Percentiles rank a stretch among this genome's conserved stretches.
Conservation (phyloP, 305 asterid species). For the Solanum chacoense region DNA sequence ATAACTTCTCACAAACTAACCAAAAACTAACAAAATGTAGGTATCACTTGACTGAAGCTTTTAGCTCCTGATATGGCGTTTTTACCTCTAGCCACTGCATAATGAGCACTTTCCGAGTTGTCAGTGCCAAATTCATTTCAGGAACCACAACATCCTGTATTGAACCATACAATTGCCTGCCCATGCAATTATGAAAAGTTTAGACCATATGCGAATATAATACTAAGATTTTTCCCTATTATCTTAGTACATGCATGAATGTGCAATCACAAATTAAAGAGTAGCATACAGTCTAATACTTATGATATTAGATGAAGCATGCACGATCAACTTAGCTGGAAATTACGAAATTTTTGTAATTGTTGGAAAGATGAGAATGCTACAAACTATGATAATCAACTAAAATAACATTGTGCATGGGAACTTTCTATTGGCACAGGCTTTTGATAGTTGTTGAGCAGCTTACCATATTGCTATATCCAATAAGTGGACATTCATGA, state of each 20-base stretch:
- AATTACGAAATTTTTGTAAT: neutral
- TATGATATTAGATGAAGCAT: neutral
- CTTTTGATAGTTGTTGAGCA: neutral
- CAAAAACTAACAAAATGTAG: neutral
- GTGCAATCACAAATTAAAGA: neutral
- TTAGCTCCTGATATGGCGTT: slow-evolving; percentile 1
- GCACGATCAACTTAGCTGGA: neutral
- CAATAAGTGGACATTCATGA: neutral
- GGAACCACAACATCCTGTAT: slow-evolving; percentile 87
- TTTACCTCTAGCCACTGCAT: slow-evolving; percentile 95
- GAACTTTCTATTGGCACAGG: neutral
- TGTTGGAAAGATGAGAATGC: neutral
- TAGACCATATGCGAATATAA: neutral
- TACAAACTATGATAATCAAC: neutral
- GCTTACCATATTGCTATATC: neutral
- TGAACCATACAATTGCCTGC: slow-evolving; percentile 72
- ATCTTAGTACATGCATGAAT: neutral
- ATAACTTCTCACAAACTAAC: neutral
- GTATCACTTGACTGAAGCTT: neutral
- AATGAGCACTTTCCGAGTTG: slow-evolving; percentile 78
- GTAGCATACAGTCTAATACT: neutral
- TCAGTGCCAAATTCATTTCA: slow-evolving; percentile 58
- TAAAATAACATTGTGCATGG: neutral
- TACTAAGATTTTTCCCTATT: neutral
- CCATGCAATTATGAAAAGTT: slow-evolving; percentile 4